These are phyloP conservation scores for Pholiota adiposa DNA, from an alignment of 1,284 basidiomycete genomes.

Conservation along the genomic window DNA sequence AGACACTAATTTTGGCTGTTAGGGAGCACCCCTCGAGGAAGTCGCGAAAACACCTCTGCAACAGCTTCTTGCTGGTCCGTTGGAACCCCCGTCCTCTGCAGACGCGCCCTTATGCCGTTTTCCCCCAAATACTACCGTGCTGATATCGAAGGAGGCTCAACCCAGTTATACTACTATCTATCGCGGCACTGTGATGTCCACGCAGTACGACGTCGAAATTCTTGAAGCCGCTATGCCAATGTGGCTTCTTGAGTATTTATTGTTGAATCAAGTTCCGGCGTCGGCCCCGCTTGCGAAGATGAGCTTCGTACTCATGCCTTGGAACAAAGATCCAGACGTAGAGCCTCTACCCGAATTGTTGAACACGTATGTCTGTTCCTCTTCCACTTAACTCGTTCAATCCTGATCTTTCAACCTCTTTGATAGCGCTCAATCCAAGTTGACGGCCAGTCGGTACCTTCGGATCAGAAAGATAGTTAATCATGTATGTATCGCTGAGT, in stretches of 20 bases:
- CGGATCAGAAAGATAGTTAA: conserved; percentile 82
- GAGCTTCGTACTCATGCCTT: conserved; percentile 88
- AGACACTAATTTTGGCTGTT: background rate
- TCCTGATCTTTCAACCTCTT: conserved; percentile 15
- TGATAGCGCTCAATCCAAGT: conserved; percentile 73
- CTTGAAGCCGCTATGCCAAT: conserved; percentile 84
- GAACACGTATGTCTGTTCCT: conserved; percentile 60
- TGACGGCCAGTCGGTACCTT: conserved; percentile 87
- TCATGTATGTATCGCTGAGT: conserved; percentile 61
- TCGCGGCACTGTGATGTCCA: conserved; percentile 63
- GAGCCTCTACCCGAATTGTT: conserved; percentile 76
- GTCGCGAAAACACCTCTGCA: conserved; percentile 58
- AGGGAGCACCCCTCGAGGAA: conserved; percentile 29
- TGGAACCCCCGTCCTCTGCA: conserved; percentile 70
- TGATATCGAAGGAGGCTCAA: conserved; percentile 84
- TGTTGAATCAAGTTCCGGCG: conserved; percentile 65
- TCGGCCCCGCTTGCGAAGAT: conserved; percentile 66
- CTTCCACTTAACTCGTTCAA: background rate
- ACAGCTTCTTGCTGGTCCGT: conserved; percentile 64
- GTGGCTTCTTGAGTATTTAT: conserved; percentile 90
- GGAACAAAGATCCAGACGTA: conserved; percentile 57
- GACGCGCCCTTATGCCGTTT: conserved; percentile 78
- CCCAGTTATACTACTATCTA: conserved; percentile 84
- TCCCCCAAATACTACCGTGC: conserved; percentile 67
- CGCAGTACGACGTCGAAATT: conserved; percentile 63